Evolutionary conservation across 257 asterid species (phyloP).

Genomic region (Scutellaria galericulata): DNA sequence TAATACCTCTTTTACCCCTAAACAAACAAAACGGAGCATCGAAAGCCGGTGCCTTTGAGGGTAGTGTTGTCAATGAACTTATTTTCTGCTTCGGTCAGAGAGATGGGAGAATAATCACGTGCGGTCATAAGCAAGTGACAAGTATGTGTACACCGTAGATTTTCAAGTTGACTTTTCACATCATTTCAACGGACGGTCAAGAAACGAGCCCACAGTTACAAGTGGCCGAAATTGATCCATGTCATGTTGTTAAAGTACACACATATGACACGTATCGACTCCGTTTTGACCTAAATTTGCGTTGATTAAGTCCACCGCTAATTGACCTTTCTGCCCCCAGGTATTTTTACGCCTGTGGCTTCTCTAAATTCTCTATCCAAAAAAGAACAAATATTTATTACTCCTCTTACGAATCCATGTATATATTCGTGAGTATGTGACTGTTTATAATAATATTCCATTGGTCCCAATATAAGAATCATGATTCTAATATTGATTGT

Average conservation of each 20-base stretch:
- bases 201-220: conserved; percentile 25
- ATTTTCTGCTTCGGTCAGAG: conserved; percentile 14
- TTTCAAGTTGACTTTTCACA: conserved; percentile 9
- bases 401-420: too few relatives aligned
- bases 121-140: not conserved
- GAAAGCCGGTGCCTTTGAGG: not conserved
- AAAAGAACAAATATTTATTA: too few relatives aligned
- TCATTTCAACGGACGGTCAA: conserved; percentile 21
- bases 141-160: not conserved
- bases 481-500: too few relatives aligned
- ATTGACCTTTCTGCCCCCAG: conserved; percentile 1
- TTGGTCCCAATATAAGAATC: too few relatives aligned
- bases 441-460: too few relatives aligned
- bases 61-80: not conserved
- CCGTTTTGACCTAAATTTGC: conserved; percentile 27
- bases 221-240: conserved; percentile 14
- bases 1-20: conserved; percentile 25
- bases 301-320: conserved; percentile 31
- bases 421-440: too few relatives aligned
- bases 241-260: not conserved
- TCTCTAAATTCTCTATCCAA: not conserved
- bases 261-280: conserved; percentile 23
- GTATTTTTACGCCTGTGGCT: too few relatives aligned
- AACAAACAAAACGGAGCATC: not conserved
- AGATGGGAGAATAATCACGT: conserved; percentile 5